A percentile compares a stretch with the other conserved stretches of the same genome.
Evolutionary conservation across 1,139 yeast genomes (phyloP).

Genomic region (Candida albicans): DNA sequence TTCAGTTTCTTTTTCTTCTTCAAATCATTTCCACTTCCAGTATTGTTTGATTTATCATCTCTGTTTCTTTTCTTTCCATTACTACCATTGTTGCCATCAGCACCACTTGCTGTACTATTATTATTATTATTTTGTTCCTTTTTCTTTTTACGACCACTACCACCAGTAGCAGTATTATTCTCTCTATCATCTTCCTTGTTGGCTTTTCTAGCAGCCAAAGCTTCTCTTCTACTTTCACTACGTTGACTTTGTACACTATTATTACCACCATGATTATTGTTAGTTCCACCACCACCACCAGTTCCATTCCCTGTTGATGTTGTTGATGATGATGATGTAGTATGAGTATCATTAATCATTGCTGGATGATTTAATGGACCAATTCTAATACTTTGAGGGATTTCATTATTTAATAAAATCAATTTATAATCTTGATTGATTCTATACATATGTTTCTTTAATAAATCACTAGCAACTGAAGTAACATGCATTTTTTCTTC

Average conservation of each 20-base stretch:
- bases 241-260: conserved; percentile 70
- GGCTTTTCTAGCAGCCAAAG: conserved; percentile 84
- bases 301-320: background rate
- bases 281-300: conserved; percentile 28
- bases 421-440: conserved; percentile 78
- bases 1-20: conserved; percentile 9
- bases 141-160: conserved; percentile 24
- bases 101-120: background rate
- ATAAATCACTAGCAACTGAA: conserved; percentile 80
- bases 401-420: conserved; percentile 70
- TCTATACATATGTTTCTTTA: conserved; percentile 66
- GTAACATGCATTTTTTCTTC: conserved; percentile 99
- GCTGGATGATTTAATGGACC: conserved; percentile 93
- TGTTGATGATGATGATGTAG: conserved; percentile 16
- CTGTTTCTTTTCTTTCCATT: conserved; percentile 5
- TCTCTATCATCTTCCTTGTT: conserved; percentile 34
- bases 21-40: conserved; percentile 1
- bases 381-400: conserved; percentile 60
- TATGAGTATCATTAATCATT: conserved; percentile 51
- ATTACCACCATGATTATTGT: conserved; percentile 16
- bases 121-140: conserved; percentile 5
- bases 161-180: conserved; percentile 9
- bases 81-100: background rate
- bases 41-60: conserved; percentile 1
- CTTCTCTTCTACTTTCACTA: conserved; percentile 85